A percentile compares a stretch with the other conserved stretches of the same genome.
Conservation (phyloP, 2,329 filamentous ascomycete species). For the Thielaviopsis ethacetica region DNA sequence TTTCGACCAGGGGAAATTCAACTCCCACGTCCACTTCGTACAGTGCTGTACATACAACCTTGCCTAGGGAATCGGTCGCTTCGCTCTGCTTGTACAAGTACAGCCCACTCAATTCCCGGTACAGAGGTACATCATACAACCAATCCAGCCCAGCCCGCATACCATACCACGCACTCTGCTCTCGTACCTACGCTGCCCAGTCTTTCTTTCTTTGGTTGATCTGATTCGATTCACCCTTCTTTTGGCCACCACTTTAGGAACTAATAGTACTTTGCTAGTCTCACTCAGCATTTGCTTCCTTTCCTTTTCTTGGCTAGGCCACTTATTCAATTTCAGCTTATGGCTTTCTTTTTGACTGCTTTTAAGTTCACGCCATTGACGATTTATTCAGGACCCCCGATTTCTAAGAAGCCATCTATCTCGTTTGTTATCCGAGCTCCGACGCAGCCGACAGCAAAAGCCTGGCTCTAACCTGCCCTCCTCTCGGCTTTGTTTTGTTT, state of each 20-base stretch:
- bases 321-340: not conserved
- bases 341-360: not conserved
- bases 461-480: not conserved
- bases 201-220: not conserved
- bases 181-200: not conserved
- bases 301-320: not conserved
- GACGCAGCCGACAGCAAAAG: not conserved
- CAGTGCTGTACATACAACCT: too few species aligned
- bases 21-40: too few species aligned
- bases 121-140: not conserved
- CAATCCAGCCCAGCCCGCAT: not conserved
- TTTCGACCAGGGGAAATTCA: too few species aligned
- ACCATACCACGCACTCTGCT: not conserved
- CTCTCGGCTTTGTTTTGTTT: not conserved
- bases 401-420: not conserved
- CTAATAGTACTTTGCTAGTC: not conserved
- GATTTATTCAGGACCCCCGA: not conserved
- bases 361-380: not conserved
- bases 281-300: not conserved
- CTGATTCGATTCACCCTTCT: not conserved
- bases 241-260: constrained; percentile 1
- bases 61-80: not conserved
- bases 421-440: constrained; percentile 1
- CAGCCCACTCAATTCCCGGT: not conserved
- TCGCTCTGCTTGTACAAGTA: not conserved